Evolutionary conservation across 805 yeast species (phyloP).

Genomic region (Kockiozyma suomiensis): DNA sequence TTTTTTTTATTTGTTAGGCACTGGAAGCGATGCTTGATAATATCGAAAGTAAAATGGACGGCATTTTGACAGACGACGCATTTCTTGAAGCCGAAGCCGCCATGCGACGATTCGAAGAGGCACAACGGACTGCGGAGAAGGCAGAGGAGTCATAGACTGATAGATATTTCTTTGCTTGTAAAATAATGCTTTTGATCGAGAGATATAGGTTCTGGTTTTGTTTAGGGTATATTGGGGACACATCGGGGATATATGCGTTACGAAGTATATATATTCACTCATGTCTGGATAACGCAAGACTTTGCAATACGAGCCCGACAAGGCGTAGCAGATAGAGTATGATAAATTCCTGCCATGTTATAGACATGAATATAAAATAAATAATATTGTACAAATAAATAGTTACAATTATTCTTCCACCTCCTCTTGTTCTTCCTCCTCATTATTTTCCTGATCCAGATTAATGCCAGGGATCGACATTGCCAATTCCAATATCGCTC

Average conservation of each 20-base stretch:
- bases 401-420: not conserved
- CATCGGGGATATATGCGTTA: too few species aligned
- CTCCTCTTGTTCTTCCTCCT: conserved; percentile 6
- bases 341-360: too few species aligned
- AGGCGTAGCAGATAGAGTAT: too few species aligned
- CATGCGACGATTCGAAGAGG: conserved; percentile 14
- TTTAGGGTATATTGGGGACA: too few species aligned
- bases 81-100: conserved; percentile 30
- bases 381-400: conserved; percentile 1
- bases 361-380: not conserved
- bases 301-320: too few species aligned
- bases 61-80: conserved; percentile 28
- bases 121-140: not conserved
- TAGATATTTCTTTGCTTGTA: too few species aligned
- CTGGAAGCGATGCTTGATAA: conserved; percentile 32
- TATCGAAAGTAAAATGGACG: conserved; percentile 30
- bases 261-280: too few species aligned
- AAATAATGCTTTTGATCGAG: too few species aligned
- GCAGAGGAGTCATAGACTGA: not conserved
- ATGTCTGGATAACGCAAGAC: too few species aligned
- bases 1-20: too few species aligned
- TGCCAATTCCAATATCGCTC: conserved; percentile 63
- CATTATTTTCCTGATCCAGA: conserved; percentile 9
- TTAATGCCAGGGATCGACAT: conserved; percentile 32
- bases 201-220: not conserved